phyloP scores from a whole-genome alignment of 2,329 filamentous ascomycete genomes.

The Aspergillus phoenicis region DNA sequence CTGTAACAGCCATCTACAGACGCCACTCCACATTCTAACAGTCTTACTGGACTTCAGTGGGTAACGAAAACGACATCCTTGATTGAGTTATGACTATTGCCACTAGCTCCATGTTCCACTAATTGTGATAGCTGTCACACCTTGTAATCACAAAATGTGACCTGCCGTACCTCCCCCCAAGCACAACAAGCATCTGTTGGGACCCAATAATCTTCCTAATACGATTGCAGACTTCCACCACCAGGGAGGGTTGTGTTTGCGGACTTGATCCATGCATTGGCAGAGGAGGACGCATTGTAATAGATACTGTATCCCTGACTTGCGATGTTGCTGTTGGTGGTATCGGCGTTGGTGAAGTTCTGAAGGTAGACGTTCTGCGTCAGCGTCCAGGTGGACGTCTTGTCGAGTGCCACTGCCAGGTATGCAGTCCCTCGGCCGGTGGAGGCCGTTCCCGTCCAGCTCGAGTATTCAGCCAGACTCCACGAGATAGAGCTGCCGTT shows the following conservation, averaged over 20 bases:
- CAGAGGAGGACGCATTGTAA: constrained; percentile 15
- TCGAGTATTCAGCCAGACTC: constrained; percentile 16
- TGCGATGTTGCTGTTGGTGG: constrained; percentile 14
- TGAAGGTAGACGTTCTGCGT: constrained; percentile 16
- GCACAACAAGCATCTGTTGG: neutral
- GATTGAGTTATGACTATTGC: neutral
- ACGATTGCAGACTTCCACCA: neutral
- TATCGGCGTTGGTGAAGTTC: constrained; percentile 19
- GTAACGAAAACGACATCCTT: neutral
- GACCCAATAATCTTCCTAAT: neutral
- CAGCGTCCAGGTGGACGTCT: constrained; percentile 20
- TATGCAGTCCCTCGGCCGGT: constrained; percentile 13
- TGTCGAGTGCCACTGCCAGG: constrained; percentile 18
- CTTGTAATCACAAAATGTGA: neutral
- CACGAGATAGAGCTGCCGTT: constrained; percentile 28
- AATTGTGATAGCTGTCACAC: neutral
- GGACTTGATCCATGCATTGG: constrained; percentile 15
- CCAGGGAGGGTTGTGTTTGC: neutral
- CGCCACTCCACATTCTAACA: neutral
- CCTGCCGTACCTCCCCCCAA: neutral
- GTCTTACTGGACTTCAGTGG: neutral
- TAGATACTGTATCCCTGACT: constrained; percentile 17
- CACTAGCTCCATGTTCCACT: neutral
- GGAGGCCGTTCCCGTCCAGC: constrained; percentile 23
- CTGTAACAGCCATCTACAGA: neutral